phyloP scores from a whole-genome alignment of 1,139 yeast species.

The Saccharomyces uvarum region DNA sequence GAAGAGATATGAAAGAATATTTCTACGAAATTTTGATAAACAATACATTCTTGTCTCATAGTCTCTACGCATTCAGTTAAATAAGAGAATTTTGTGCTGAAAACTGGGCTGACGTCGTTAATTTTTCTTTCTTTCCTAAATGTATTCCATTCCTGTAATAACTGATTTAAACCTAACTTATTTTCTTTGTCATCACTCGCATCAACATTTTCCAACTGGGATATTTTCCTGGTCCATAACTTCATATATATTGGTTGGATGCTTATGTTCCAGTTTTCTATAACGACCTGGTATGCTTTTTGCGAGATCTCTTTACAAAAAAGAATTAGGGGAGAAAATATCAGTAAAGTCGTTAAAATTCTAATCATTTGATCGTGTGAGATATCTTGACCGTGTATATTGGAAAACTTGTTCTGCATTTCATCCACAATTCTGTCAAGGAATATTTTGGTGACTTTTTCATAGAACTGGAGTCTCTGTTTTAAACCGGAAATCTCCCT shows the following conservation, averaged over 20 bases:
- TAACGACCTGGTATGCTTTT: constrained; percentile 36
- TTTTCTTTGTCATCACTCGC: not conserved
- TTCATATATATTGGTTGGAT: constrained; percentile 18
- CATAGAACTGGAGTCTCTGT: constrained; percentile 59
- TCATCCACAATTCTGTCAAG: constrained; percentile 42
- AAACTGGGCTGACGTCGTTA: constrained; percentile 10
- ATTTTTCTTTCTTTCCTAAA: constrained; percentile 14
- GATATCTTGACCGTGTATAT: constrained; percentile 32
- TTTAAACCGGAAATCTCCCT: constrained; percentile 67
- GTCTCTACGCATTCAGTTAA: constrained; percentile 29
- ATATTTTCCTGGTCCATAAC: constrained; percentile 17
- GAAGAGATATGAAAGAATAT: constrained; percentile 59
- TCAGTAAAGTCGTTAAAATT: constrained; percentile 41
- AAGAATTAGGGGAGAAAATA: constrained; percentile 55
- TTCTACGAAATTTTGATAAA: constrained; percentile 60
- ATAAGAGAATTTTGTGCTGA: constrained; percentile 9
- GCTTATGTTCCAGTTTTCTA: constrained; percentile 29
- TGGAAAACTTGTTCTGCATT: constrained; percentile 39
- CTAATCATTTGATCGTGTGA: constrained; percentile 24
- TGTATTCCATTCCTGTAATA: constrained; percentile 20
- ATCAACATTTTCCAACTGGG: constrained; percentile 7
- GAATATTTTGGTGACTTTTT: constrained; percentile 49
- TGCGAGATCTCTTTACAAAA: constrained; percentile 56
- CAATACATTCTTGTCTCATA: constrained; percentile 39
- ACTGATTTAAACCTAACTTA: not conserved